Base-by-base conservation (phyloP, 1,284 basidiomycete species). In the Tilletia walkeri region DNA sequence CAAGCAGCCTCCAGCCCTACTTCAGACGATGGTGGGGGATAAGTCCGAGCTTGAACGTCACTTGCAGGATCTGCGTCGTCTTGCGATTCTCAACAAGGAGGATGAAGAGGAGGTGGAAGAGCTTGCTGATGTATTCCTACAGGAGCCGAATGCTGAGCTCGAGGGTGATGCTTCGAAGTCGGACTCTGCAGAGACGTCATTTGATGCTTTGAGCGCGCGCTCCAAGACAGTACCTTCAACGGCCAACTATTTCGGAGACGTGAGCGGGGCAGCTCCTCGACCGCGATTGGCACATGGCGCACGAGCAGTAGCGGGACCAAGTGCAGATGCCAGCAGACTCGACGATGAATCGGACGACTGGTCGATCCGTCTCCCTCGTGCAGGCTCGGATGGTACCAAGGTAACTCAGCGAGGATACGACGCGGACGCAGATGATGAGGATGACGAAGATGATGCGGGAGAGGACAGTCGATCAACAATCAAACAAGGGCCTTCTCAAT, bases 1-100 rank as follows among this genome's bases (percentile, higher is more conserved):
- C 36, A 34, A 38, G 36, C 30, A 63, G 36, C 59, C 59, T 34
- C 59, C 59, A 39, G 38, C 34, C 18, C 36, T 63, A 16, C 38
- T 63, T 9, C 34, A 63, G 34, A 63, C 59, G 36, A 63, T 63
- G 59, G 59, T 63, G 36, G 59, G 59, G 14, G 59, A 63, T 14
- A 38, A 63, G 36, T 14, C 36, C 4, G 59, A 63, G n/a, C 36
- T 63, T 9, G 59, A 63, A 16, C 59, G 59, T n/a, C 59, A 63
- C n/a, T n/a, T 63, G 36, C 16, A 9, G 30, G 59, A 63, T 39
- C 59, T 63, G n/a, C 30, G 34, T 3, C 30, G 34, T 4, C 30
- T 63, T 3, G 59, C 59, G 3, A 34, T 41, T 16, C 18, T 63
- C 16, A 34, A 38, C 59, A n/a, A 34, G 59, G 59, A n/a, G 4